Evolutionary conservation across 2,329 filamentous ascomycete species (phyloP).

Genomic region (Aspergillus sojae): DNA sequence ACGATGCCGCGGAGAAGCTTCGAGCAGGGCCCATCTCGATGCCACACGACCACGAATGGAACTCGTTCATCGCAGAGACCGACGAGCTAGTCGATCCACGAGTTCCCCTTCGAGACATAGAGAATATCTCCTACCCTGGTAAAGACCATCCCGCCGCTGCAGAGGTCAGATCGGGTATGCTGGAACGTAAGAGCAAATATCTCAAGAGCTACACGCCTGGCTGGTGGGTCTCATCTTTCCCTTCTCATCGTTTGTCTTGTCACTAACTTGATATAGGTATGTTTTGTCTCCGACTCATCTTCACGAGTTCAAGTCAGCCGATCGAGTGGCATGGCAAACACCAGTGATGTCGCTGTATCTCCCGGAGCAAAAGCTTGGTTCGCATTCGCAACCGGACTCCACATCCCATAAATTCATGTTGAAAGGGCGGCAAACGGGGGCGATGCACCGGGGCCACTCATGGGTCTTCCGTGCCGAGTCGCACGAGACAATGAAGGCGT

Average conservation of each 20-base stretch:
- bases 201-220: conserved; percentile 95
- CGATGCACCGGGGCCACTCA: conserved; percentile 79
- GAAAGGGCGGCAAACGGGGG: conserved; percentile 90
- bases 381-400: conserved; percentile 78
- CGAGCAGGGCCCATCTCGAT: conserved; percentile 85
- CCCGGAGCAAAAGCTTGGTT: conserved; percentile 91
- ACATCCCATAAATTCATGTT: conserved; percentile 97
- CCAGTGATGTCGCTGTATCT: conserved; percentile 97
- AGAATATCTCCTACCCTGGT: conserved; percentile 89
- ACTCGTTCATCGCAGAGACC: conserved; percentile 75
- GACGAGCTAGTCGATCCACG: conserved; percentile 86
- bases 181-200: conserved; percentile 98
- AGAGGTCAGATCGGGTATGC: conserved; percentile 84
- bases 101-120: conserved; percentile 73
- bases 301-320: conserved; percentile 98
- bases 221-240: conserved; percentile 64
- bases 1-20: conserved; percentile 76
- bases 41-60: conserved; percentile 93
- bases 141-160: conserved; percentile 79
- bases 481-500: conserved; percentile 94
- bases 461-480: conserved; percentile 71
- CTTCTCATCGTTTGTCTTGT: not conserved
- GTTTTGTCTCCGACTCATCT: conserved; percentile 94
- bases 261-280: conserved; percentile 63
- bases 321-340: conserved; percentile 77